Conservation (phyloP, 2,329 filamentous ascomycete species). For the Botrytis pseudocinerea region DNA sequence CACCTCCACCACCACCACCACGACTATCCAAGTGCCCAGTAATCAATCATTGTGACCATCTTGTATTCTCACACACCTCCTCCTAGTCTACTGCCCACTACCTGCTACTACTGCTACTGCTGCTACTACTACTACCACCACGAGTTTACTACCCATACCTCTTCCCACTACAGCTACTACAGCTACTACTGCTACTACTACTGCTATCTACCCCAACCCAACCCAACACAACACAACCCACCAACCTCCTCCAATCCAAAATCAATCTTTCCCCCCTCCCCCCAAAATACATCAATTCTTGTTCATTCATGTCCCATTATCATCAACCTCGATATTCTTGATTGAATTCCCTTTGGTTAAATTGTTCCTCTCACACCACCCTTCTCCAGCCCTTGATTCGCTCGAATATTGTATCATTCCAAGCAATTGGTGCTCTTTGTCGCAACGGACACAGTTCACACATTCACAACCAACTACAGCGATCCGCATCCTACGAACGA, state of each 20-base stretch:
- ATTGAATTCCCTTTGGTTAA: not conserved
- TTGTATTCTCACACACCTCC: not conserved
- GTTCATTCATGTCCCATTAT: not conserved
- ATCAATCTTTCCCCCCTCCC: not conserved
- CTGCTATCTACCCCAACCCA: not conserved
- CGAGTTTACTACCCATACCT: no score
- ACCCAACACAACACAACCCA: not conserved
- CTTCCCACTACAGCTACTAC: no score
- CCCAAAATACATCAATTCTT: not conserved
- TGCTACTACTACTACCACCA: not conserved
- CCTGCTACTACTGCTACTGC: no score
- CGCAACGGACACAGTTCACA: conserved; percentile 15
- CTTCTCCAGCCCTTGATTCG: conserved; percentile 6
- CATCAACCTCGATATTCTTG: not conserved
- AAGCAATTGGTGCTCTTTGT: conserved; percentile 18
- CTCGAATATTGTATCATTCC: conserved; percentile 22
- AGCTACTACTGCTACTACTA: no score
- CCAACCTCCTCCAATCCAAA: conserved; percentile 12
- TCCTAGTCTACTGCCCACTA: no score
- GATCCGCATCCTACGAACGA: conserved; percentile 10
- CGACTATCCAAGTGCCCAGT: not conserved
- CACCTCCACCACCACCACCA: not conserved
- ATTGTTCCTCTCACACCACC: not conserved
- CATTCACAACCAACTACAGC: not conserved
- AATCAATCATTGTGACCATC: not conserved